Evolutionary conservation across 306 rosid species (phyloP).

Genomic region (Echinosophora koreensis): DNA sequence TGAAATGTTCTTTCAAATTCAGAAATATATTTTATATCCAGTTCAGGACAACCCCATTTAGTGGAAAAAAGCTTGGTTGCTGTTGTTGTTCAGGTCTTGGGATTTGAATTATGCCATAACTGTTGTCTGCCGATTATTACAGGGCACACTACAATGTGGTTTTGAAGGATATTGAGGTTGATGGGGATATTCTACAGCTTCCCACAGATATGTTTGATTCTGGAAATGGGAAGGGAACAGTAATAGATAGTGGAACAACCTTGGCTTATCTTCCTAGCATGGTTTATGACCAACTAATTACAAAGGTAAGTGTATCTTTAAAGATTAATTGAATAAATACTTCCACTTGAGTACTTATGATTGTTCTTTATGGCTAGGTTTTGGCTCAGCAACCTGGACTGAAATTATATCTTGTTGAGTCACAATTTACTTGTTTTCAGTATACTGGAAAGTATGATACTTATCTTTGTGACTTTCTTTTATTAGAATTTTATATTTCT

Average conservation of each 20-base stretch:
- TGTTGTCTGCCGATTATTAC: constrained; percentile 51
- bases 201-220: constrained; percentile 79
- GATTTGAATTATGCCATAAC: constrained; percentile 53
- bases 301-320: constrained; percentile 59
- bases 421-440: constrained; percentile 73
- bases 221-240: constrained; percentile 70
- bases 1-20: constrained; percentile 30
- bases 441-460: constrained; percentile 65
- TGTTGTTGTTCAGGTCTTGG: constrained; percentile 34
- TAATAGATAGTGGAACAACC: constrained; percentile 97
- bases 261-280: constrained; percentile 78
- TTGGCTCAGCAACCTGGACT: constrained; percentile 68
- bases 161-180: constrained; percentile 86
- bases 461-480: constrained; percentile 41
- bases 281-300: constrained; percentile 61
- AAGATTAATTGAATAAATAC: constrained; percentile 33
- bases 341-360: constrained; percentile 45
- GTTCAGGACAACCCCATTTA: constrained; percentile 3
- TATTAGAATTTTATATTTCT: constrained; percentile 36
- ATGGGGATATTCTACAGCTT: constrained; percentile 67
- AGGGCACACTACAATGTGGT: constrained; percentile 92
- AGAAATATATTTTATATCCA: constrained; percentile 26
- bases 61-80: too few species aligned
- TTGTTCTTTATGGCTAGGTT: constrained; percentile 62
- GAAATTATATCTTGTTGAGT: constrained; percentile 64